Base-by-base conservation (phyloP, 352 stramenopile species). In the Pythium chondricola region DNA sequence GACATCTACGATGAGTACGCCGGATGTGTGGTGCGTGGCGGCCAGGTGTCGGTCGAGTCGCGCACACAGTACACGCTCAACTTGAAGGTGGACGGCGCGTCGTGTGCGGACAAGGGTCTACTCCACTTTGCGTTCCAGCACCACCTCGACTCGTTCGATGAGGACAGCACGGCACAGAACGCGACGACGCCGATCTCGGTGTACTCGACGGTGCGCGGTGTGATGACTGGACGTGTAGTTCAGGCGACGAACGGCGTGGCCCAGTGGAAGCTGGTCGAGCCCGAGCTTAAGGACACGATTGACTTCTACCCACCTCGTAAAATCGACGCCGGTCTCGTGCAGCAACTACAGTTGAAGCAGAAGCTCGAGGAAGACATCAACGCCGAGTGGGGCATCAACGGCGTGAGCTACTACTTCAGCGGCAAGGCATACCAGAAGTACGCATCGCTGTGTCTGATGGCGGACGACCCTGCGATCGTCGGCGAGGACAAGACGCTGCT, bases 381-480 rank as follows among this genome's bases (percentile, higher is more conserved):
- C 9, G 58, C 41, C 7, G 59, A 76, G 6, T 88, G 79, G 79
- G 58, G 30, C 14, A 65, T 78, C 39, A 48, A 65, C 14, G 62
- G 64, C 24, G 43, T 18, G 8, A 85, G 65, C 31, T 88, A 81
- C 70, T 91, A 91, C 60, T 91, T 72, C 50, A 87, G 77, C 30
- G 79, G 79, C 42, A 91, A 91, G 50, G 63, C 62, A 11, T 81
- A 73, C 42, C 79, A 91, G 52, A 91, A 90, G 72, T 88, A 87
- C 39, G 79, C 79, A 26, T 85, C 79, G 20, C 48, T 89, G 38
- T 87, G 78, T 51, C 35, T 89, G 24, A 85, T 89, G 66, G 78
- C 74, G 0, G 65, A 69, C 1, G 73, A 89, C 29, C 48, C 32
- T 10, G 56, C 63, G 1, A 46, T 89, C 11, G 60, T 83, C 7